Conservation (phyloP, 345 rosid species). For the Linum usitatissimum region DNA sequence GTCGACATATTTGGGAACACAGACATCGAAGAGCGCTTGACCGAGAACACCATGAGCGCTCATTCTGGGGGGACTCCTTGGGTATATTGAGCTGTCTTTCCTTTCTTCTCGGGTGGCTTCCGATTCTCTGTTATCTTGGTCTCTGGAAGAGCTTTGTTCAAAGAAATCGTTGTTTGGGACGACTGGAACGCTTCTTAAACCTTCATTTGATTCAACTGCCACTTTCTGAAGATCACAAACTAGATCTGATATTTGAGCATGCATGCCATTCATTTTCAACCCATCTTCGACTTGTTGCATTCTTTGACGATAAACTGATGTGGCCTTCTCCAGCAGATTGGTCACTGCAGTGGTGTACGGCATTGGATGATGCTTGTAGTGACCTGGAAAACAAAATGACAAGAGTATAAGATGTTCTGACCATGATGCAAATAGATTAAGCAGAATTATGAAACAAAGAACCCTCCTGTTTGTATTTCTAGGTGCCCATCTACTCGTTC, state of each 20-base stretch:
- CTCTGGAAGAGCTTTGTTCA: conserved; percentile 57
- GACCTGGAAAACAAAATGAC: conserved; percentile 36
- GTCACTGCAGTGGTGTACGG: conserved; percentile 60
- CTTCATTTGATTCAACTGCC: conserved; percentile 84
- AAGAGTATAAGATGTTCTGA: not conserved
- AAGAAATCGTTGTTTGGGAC: conserved; percentile 78
- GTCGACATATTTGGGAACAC: conserved; percentile 86
- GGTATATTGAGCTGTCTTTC: conserved; percentile 32
- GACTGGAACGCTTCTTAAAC: conserved; percentile 67
- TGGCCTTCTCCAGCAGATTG: conserved; percentile 59
- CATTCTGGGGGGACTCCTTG: conserved; percentile 46
- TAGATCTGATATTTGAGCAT: conserved; percentile 66
- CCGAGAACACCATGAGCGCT: conserved; percentile 85
- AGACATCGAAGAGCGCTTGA: conserved; percentile 65
- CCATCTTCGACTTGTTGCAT: conserved; percentile 51
- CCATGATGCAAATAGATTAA: not conserved
- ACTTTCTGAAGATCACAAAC: conserved; percentile 76
- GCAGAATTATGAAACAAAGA: not conserved
- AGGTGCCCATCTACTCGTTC: not conserved
- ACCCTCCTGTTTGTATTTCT: no score
- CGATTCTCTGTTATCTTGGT: conserved; percentile 27
- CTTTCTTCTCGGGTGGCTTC: conserved; percentile 41
- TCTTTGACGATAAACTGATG: conserved; percentile 38
- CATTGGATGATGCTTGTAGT: conserved; percentile 59
- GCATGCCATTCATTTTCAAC: conserved; percentile 30